phyloP scores from a whole-genome alignment of 2,329 filamentous ascomycete species.

The Nemania serpens region DNA sequence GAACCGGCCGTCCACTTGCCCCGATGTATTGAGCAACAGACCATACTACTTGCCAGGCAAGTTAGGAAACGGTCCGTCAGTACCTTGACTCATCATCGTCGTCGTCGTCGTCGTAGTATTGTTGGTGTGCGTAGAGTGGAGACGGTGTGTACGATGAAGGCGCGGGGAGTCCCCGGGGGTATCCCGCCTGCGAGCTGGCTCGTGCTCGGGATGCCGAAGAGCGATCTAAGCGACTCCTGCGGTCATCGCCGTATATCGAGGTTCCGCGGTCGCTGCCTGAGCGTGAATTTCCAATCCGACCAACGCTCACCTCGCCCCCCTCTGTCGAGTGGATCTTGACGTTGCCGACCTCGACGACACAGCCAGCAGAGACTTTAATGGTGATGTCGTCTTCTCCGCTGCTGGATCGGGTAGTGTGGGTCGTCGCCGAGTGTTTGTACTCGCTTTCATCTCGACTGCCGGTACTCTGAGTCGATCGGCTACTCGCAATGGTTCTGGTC shows the following conservation, averaged over 20 bases:
- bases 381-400: conserved; percentile 62
- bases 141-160: conserved; percentile 23
- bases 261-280: conserved; percentile 58
- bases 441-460: conserved; percentile 67
- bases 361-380: conserved; percentile 62
- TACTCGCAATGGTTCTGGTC: conserved; percentile 55
- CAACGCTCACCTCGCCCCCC: conserved; percentile 64
- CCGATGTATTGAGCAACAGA: too few species aligned
- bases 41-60: not conserved
- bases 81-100: conserved; percentile 16
- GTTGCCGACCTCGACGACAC: conserved; percentile 60
- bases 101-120: conserved; percentile 15
- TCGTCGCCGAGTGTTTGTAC: conserved; percentile 64
- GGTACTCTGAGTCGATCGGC: conserved; percentile 62
- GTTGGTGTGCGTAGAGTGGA: conserved; percentile 16
- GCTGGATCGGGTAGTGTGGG: conserved; percentile 62
- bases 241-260: conserved; percentile 54
- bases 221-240: conserved; percentile 47
- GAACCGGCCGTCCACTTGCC: too few species aligned
- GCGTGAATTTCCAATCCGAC: conserved; percentile 42
- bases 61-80: not conserved
- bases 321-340: conserved; percentile 63
- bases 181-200: conserved; percentile 57
- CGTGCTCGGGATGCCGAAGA: conserved; percentile 50
- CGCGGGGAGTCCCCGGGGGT: conserved; percentile 38